Evolutionary conservation across 169 alveolate genomes (phyloP).

Genomic region (Eimeria brunetti): DNA sequence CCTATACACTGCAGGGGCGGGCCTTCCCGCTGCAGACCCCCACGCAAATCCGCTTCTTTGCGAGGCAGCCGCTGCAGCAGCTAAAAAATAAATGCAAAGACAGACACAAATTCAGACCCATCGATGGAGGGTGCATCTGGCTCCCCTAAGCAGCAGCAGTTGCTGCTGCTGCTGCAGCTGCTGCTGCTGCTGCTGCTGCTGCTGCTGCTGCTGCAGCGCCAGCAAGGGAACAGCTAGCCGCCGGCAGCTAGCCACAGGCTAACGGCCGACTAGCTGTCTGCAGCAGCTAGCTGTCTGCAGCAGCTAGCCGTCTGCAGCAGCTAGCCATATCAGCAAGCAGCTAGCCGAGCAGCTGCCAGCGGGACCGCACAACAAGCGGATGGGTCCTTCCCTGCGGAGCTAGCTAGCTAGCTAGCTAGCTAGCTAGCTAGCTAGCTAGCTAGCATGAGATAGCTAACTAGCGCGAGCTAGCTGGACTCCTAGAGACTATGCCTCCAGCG

Average conservation of each 20-base stretch:
- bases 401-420: slow-evolving; percentile 8
- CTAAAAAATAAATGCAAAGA: neutral
- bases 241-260: no score
- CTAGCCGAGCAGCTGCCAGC: no score
- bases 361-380: no score
- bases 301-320: no score
- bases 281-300: no score
- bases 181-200: neutral
- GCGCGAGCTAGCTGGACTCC: neutral
- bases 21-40: slow-evolving; percentile 2
- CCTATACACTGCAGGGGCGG: neutral
- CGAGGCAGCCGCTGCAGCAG: neutral
- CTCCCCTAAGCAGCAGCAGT: neutral
- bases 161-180: neutral
- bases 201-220: neutral
- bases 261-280: no score
- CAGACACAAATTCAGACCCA: neutral
- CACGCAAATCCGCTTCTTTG: neutral
- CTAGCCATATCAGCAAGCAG: no score
- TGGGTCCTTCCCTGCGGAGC: no score
- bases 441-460: neutral
- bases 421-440: slow-evolving; percentile 32
- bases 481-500: no score
- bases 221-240: neutral
- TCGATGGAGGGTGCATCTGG: slow-evolving; percentile 41